phyloP scores from a whole-genome alignment of 1,284 basidiomycete genomes.

The Rhodofomes roseus region DNA sequence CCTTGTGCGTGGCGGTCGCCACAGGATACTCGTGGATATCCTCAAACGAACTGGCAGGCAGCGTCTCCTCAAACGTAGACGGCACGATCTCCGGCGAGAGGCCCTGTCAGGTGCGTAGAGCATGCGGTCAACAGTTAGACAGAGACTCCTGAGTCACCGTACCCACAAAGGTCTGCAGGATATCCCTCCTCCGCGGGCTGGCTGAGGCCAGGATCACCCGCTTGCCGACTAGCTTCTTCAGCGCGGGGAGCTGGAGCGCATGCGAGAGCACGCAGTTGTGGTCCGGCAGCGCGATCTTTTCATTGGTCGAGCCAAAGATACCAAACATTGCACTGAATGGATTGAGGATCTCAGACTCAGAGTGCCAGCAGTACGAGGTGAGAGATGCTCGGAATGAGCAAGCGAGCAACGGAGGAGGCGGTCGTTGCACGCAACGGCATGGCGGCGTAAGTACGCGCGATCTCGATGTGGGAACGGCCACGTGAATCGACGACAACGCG shows the following conservation, averaged over 20 bases:
- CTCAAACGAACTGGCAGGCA: conserved; percentile 67
- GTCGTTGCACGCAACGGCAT: neutral
- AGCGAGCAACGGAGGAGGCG: neutral
- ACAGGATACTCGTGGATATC: conserved; percentile 91
- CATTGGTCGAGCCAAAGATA: conserved; percentile 21
- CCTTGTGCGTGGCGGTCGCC: conserved; percentile 90
- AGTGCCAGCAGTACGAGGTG: too few species aligned
- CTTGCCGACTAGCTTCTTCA: conserved; percentile 70
- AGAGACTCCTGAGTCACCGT: neutral
- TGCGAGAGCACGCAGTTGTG: conserved; percentile 56
- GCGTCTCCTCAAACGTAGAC: conserved; percentile 84
- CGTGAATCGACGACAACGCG: neutral
- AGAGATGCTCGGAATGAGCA: neutral
- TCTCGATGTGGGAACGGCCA: neutral
- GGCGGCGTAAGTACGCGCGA: neutral
- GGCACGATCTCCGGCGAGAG: conserved; percentile 84
- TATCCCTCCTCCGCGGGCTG: conserved; percentile 83
- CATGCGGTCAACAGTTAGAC: conserved; percentile 4
- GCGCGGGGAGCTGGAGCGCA: conserved; percentile 68
- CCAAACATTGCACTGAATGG: conserved; percentile 18
- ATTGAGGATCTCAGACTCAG: too few species aligned
- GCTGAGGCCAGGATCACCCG: conserved; percentile 83
- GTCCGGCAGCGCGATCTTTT: conserved; percentile 22
- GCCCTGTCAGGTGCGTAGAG: conserved; percentile 50
- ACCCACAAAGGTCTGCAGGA: conserved; percentile 75